Evolutionary conservation across 2,329 filamentous ascomycete genomes (phyloP).

Genomic region (Ramularia endophylla): DNA sequence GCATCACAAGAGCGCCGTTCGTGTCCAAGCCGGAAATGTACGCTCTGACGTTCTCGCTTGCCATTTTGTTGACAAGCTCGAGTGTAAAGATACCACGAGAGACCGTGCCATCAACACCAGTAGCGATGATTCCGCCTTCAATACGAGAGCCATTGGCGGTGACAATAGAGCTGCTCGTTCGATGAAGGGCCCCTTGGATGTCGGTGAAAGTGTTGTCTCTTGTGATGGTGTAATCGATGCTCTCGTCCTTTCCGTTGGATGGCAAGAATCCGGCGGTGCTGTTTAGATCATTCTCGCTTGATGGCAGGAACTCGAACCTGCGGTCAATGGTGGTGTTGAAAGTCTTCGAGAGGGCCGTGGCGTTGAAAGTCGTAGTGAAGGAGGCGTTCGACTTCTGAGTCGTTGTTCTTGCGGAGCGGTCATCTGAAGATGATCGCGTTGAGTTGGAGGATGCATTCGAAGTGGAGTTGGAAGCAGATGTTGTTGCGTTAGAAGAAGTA

Average conservation of each 20-base stretch:
- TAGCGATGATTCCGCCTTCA: background rate
- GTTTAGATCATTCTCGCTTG: background rate
- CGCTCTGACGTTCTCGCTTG: constrained; percentile 32
- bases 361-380: background rate
- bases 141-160: background rate
- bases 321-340: background rate
- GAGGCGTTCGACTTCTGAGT: background rate
- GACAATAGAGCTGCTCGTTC: background rate
- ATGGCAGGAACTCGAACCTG: background rate
- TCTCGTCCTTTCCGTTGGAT: background rate
- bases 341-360: background rate
- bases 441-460: background rate
- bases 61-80: constrained; percentile 41
- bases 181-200: background rate
- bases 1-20: constrained; percentile 37
- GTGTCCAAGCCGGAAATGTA: constrained; percentile 43
- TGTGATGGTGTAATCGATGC: background rate
- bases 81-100: constrained; percentile 10
- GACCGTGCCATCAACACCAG: background rate
- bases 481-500: background rate
- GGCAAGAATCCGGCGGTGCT: background rate
- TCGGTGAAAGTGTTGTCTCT: constrained; percentile 2
- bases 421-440: background rate
- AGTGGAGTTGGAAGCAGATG: background rate
- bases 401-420: too few relatives aligned